These are phyloP conservation scores for Viola odorata DNA, from an alignment of 345 rosid genomes.

Conservation along the genomic window DNA sequence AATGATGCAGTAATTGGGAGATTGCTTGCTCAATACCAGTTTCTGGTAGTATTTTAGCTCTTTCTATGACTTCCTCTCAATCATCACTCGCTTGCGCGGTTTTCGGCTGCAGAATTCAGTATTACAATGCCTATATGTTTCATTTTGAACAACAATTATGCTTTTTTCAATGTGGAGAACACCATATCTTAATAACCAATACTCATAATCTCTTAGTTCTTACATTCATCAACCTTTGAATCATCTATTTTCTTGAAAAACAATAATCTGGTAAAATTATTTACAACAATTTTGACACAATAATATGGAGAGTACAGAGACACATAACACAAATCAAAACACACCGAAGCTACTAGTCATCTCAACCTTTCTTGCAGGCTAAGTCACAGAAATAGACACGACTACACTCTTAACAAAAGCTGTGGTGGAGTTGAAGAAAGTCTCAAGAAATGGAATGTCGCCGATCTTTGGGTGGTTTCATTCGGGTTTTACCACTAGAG, in stretches of 20 bases:
- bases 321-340: neutral
- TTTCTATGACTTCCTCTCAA: neutral
- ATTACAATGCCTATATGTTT: too few relatives aligned
- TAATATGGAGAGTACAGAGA: neutral
- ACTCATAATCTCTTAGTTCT: neutral
- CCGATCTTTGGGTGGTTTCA: constrained; percentile 62
- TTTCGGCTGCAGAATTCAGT: neutral
- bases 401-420: constrained; percentile 1
- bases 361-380: constrained; percentile 11
- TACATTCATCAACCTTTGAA: constrained; percentile 2
- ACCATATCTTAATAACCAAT: neutral
- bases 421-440: neutral
- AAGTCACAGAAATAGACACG: constrained; percentile 7
- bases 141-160: neutral
- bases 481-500: constrained; percentile 38
- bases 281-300: constrained; percentile 32
- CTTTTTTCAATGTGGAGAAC: neutral
- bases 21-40: too few relatives aligned
- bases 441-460: constrained; percentile 85
- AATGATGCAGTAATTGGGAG: too few relatives aligned
- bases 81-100: neutral
- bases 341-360: constrained; percentile 7
- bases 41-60: neutral
- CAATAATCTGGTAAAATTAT: constrained; percentile 11
- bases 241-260: constrained; percentile 1